A percentile compares a stretch with the other conserved stretches of the same genome.
Conservation (phyloP, 768 basidiomycete species). For the Candolleomyces eurysporus region DNA sequence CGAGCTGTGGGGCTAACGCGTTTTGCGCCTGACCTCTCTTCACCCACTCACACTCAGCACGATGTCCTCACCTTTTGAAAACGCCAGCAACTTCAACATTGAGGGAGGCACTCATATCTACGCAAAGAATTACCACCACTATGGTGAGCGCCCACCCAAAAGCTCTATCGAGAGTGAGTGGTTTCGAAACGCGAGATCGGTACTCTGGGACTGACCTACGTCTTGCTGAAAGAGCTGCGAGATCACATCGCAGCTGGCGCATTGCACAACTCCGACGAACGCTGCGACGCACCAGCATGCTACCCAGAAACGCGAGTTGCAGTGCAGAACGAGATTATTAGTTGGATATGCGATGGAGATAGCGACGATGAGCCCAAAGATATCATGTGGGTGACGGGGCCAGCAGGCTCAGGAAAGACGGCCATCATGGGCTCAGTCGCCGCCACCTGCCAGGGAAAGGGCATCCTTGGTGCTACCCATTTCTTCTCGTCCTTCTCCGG, state of each 20-base stretch:
- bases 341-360: not conserved
- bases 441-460: not conserved
- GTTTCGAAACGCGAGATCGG: too few species aligned
- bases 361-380: not conserved
- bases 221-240: not conserved
- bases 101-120: too few species aligned
- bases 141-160: too few species aligned
- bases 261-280: slow-evolving; percentile 8
- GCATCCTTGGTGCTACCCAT: slow-evolving; percentile 1
- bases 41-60: too few species aligned
- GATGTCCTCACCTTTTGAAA: too few species aligned
- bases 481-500: slow-evolving; percentile 5
- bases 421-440: slow-evolving; percentile 7
- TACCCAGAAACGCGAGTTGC: slow-evolving; percentile 2
- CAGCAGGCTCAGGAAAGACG: slow-evolving; percentile 7
- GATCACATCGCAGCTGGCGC: not conserved
- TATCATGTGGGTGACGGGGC: slow-evolving; percentile 4
- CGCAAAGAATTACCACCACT: too few species aligned
- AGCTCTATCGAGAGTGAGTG: too few species aligned
- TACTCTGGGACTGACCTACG: too few species aligned
- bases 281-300: not conserved
- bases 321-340: not conserved
- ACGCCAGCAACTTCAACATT: too few species aligned
- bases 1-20: too few species aligned
- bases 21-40: too few species aligned